Evolutionary conservation across 768 basidiomycete species (phyloP), one percentile per base, ranked within the genome.

Genomic region (Imleria badia): DNA sequence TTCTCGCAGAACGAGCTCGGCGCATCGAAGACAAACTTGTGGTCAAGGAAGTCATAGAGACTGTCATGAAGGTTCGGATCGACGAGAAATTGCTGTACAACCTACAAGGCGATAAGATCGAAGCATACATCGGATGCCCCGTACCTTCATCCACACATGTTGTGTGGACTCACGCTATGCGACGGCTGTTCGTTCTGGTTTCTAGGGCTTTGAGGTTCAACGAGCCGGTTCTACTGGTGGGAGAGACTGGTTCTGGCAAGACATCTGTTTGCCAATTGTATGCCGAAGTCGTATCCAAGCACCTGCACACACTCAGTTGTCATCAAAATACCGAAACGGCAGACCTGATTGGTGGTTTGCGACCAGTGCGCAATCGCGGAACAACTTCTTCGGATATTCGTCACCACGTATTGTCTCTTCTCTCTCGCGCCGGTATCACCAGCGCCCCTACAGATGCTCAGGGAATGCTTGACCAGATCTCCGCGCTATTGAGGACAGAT

Each of bases 261-360:
- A 99, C 97, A 0, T 97, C 96, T 1, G 88, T 98, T 38, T 98
- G 96, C 66, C 93, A 98, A 66, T 75, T 94, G 6, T 88, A 89
- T 60, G 89, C 97, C 0, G 80, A 86, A 41, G 83, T 84, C 1
- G 72, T 81, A 22, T 71, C 72, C 23, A 84, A 83, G 63, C 74
- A 69, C 34, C 76, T 99, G 26, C 75, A 87, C 60, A 78, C 84
- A 5, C 81, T 99, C 59, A 98, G 92, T 61, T 98, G 97, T 64
- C 97, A 99, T 68, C 94, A 97, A 71, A 98, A 97, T 66, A 98
- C 95, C 26, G 97, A 99, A 74, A 97, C 96, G 0, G 92, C 95
- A 12, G 97, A 99, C 68, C 77, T 99, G 22, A 91, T 98, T 47
- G 97, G 97, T 19, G 91, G 94, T 35, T 81, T 97, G 60, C 82